Conservation (phyloP, 202 grass and related monocot species). For the Zizania palustris region DNA sequence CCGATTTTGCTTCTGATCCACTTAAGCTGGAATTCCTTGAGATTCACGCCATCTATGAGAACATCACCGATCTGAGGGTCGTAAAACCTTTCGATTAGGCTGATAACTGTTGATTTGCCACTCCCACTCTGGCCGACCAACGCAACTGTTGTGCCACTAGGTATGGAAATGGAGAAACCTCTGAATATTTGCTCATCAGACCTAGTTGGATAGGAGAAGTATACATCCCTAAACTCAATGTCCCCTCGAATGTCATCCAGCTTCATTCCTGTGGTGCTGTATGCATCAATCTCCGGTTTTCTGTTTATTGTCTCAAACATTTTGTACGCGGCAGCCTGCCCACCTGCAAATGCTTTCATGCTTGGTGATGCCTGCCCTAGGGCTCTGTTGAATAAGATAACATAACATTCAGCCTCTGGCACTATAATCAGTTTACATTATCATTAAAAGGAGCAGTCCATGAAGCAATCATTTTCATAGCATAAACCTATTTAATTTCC, state of each 20-base stretch:
- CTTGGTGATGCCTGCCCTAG: conserved; percentile 82
- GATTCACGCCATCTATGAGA: conserved; percentile 70
- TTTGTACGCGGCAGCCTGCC: conserved; percentile 85
- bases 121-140: conserved; percentile 86
- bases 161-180: conserved; percentile 71
- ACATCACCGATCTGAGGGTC: conserved; percentile 68
- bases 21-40: conserved; percentile 78
- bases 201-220: conserved; percentile 82
- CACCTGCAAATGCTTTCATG: conserved; percentile 86
- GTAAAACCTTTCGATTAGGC: conserved; percentile 84
- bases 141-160: conserved; percentile 65
- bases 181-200: conserved; percentile 77
- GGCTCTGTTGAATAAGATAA: conserved; percentile 58
- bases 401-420: not conserved
- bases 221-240: conserved; percentile 71
- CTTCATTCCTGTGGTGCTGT: conserved; percentile 59
- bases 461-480: not conserved
- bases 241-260: conserved; percentile 81
- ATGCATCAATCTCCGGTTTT: conserved; percentile 74
- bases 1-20: conserved; percentile 93
- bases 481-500: not conserved
- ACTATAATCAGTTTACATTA: not conserved
- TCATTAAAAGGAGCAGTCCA: not conserved
- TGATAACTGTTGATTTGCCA: conserved; percentile 83
- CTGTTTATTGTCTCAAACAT: conserved; percentile 95